Conservation (phyloP, 495 filamentous ascomycete species). For the Penicillium bialowiezense region DNA sequence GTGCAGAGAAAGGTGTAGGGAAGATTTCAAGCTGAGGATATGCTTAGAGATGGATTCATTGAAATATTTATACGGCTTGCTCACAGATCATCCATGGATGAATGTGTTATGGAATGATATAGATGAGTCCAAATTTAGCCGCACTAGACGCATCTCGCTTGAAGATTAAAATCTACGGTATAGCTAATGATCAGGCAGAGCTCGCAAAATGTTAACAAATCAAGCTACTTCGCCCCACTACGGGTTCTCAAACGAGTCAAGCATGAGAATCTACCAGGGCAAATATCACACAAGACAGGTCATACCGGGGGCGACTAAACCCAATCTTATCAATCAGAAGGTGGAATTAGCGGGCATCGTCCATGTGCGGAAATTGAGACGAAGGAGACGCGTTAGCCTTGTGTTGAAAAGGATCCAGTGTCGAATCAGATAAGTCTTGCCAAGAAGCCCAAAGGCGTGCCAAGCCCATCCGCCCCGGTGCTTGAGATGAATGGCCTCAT, state of each 20-base stretch:
- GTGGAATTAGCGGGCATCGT: neutral
- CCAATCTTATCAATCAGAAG: slow-evolving; percentile 5
- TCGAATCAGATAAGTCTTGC: slow-evolving; percentile 22
- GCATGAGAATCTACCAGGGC: neutral
- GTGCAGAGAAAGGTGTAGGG: too few relatives aligned
- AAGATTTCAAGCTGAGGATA: too few relatives aligned
- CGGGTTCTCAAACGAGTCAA: neutral
- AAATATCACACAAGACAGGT: neutral
- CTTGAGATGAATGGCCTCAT: slow-evolving; percentile 4
- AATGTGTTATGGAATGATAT: neutral
- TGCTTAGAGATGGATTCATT: too few relatives aligned
- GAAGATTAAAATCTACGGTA: neutral
- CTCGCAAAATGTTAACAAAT: neutral
- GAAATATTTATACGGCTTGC: neutral
- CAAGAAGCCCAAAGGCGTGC: slow-evolving; percentile 10
- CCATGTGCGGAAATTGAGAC: neutral
- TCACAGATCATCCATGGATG: neutral
- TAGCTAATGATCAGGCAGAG: neutral
- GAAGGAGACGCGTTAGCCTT: neutral
- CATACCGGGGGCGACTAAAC: neutral
- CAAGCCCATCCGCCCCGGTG: neutral
- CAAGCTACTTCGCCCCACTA: neutral
- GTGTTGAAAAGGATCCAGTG: neutral
- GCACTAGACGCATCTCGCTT: neutral
- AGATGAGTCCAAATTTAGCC: neutral